Percentiles rank a stretch among this genome's conserved stretches.
Conservation (phyloP, 2,329 filamentous ascomycete genomes). For the Fusarium scirpi region DNA sequence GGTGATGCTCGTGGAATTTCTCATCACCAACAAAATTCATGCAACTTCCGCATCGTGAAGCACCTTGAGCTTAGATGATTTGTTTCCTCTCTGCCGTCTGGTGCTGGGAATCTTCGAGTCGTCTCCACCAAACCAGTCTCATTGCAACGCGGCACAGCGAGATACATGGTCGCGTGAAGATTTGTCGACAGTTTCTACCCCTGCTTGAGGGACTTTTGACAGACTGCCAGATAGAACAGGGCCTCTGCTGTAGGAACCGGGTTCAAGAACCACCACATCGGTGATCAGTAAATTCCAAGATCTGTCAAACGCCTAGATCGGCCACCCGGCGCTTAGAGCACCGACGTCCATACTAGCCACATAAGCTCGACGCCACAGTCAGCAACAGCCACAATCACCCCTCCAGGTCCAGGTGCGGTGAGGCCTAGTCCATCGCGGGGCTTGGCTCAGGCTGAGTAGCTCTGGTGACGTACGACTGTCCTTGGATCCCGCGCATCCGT, state of each 20-base stretch:
- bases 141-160: conserved; percentile 32
- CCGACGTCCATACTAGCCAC: conserved; percentile 7
- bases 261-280: conserved; percentile 18
- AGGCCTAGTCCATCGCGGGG: conserved; percentile 18
- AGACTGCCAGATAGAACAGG: conserved; percentile 1
- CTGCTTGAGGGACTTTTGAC: conserved; percentile 39
- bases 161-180: conserved; percentile 31
- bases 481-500: conserved; percentile 19
- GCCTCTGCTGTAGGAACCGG: neutral
- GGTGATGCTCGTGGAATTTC: conserved; percentile 22
- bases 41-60: conserved; percentile 25
- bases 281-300: conserved; percentile 7
- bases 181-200: conserved; percentile 12
- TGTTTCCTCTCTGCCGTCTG: conserved; percentile 6
- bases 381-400: conserved; percentile 20
- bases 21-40: conserved; percentile 43
- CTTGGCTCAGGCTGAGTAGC: conserved; percentile 40
- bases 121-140: conserved; percentile 32
- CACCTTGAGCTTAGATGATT: conserved; percentile 11
- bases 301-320: conserved; percentile 7
- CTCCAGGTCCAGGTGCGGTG: conserved; percentile 22
- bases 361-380: neutral
- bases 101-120: conserved; percentile 9
- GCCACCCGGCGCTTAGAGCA: conserved; percentile 3
- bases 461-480: conserved; percentile 36